These are phyloP conservation scores for Kalanchoe fedtschenkoi DNA, from an alignment of 164 flowering plant genomes.

Conservation along the genomic window DNA sequence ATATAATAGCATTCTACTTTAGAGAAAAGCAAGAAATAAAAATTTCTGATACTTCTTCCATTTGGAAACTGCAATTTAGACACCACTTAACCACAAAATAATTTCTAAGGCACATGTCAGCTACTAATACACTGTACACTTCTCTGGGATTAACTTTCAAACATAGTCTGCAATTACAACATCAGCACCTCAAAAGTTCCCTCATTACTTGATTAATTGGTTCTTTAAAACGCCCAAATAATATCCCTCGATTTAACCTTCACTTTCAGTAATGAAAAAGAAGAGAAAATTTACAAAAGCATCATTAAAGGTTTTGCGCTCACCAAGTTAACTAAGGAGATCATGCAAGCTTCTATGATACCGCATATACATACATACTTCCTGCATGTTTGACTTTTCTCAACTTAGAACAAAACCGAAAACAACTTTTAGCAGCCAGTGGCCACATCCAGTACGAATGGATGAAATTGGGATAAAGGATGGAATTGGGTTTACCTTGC, in stretches of 20 bases:
- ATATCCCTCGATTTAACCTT: background rate
- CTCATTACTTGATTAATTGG: background rate
- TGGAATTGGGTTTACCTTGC: slow-evolving; percentile 40
- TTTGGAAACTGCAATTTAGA: background rate
- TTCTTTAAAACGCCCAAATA: background rate
- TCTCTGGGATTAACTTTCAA: background rate
- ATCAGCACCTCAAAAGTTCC: background rate
- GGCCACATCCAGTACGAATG: background rate
- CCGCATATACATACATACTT: slow-evolving; percentile 50
- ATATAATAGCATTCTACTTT: background rate
- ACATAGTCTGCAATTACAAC: background rate
- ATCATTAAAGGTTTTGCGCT: background rate
- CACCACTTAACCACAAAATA: background rate
- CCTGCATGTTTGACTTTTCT: slow-evolving; percentile 28
- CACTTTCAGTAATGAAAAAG: background rate
- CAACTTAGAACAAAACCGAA: slow-evolving; percentile 1
- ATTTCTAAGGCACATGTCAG: background rate
- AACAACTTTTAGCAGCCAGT: too few relatives aligned
- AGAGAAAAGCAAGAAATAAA: background rate
- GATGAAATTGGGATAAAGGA: background rate
- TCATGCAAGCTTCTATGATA: slow-evolving; percentile 29
- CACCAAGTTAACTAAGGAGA: slow-evolving; percentile 3
- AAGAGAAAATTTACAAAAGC: background rate
- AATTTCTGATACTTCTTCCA: background rate
- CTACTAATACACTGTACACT: background rate